These are phyloP conservation scores for Symbiotaphrina buchneri DNA, from an alignment of 495 filamentous ascomycete genomes.

Conservation along the genomic window DNA sequence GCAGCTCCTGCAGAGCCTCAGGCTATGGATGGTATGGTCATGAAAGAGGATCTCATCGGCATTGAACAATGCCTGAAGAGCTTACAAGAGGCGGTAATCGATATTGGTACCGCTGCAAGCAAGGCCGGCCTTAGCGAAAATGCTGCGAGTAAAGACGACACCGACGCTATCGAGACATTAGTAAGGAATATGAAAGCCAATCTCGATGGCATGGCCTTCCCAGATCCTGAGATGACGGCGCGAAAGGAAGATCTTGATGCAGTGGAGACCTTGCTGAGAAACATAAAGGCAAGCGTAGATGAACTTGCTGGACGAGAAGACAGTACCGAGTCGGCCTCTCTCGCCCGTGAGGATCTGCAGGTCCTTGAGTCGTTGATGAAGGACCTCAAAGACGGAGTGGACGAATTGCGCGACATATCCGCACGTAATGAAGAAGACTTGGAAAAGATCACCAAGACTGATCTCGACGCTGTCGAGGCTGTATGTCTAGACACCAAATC, in stretches of 20 bases:
- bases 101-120: slow-evolving; percentile 18
- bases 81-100: slow-evolving; percentile 30
- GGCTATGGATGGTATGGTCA: slow-evolving; percentile 7
- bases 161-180: slow-evolving; percentile 71
- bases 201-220: slow-evolving; percentile 53
- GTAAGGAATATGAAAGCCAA: slow-evolving; percentile 65
- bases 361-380: slow-evolving; percentile 48
- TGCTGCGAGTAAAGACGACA: slow-evolving; percentile 44
- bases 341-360: slow-evolving; percentile 50
- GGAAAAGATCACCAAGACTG: slow-evolving; percentile 4
- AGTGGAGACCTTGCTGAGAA: slow-evolving; percentile 43
- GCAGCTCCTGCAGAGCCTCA: slow-evolving; percentile 13
- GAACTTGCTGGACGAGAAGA: slow-evolving; percentile 33
- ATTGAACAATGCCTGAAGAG: slow-evolving; percentile 13
- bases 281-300: slow-evolving; percentile 46
- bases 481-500: slow-evolving; percentile 4
- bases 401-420: slow-evolving; percentile 3
- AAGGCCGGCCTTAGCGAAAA: slow-evolving; percentile 15
- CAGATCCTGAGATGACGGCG: slow-evolving; percentile 30
- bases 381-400: slow-evolving; percentile 30
- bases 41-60: slow-evolving; percentile 9
- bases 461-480: slow-evolving; percentile 4
- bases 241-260: slow-evolving; percentile 56
- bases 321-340: slow-evolving; percentile 19
- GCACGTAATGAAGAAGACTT: background rate